Evolutionary conservation across 108 stramenopile genomes (phyloP).

Genomic region (Nitzschia sp.): DNA sequence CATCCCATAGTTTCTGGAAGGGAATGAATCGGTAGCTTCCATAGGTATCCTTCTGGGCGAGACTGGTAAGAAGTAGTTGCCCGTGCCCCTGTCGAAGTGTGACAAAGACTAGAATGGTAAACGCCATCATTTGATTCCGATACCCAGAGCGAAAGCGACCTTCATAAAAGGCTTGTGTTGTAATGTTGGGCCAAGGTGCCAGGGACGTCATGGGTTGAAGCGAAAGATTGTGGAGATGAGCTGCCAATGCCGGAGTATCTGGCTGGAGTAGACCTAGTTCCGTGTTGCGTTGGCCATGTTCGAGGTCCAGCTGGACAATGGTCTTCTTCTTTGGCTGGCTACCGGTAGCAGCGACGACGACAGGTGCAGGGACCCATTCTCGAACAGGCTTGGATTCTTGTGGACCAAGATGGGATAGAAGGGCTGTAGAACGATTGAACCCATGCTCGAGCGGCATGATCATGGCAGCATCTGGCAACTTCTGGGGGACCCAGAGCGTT

Average conservation of each 20-base stretch:
- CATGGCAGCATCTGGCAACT: too few relatives aligned
- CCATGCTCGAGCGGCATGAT: too few relatives aligned
- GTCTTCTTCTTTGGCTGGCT: not conserved
- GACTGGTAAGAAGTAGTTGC: constrained; percentile 17
- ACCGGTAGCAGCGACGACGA: too few relatives aligned
- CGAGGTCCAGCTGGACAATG: not conserved
- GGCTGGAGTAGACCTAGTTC: not conserved
- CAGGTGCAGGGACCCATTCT: too few relatives aligned
- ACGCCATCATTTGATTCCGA: constrained; percentile 37
- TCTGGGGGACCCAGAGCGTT: too few relatives aligned
- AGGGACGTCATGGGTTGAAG: not conserved
- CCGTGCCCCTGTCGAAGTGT: constrained; percentile 18
- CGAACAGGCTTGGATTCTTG: too few relatives aligned
- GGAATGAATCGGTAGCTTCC: constrained; percentile 16
- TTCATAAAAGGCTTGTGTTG: constrained; percentile 3
- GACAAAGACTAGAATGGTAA: constrained; percentile 24
- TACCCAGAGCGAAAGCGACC: constrained; percentile 22
- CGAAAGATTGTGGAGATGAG: not conserved
- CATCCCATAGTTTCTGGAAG: constrained; percentile 26
- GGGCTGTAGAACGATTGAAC: too few relatives aligned
- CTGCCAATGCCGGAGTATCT: not conserved
- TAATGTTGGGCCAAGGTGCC: constrained; percentile 17
- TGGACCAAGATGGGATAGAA: too few relatives aligned
- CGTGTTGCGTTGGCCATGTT: not conserved
- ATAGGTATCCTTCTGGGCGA: constrained; percentile 34